These are phyloP conservation scores for Xerophyta viscosa DNA, from an alignment of 106 monocot species.

Conservation along the genomic window DNA sequence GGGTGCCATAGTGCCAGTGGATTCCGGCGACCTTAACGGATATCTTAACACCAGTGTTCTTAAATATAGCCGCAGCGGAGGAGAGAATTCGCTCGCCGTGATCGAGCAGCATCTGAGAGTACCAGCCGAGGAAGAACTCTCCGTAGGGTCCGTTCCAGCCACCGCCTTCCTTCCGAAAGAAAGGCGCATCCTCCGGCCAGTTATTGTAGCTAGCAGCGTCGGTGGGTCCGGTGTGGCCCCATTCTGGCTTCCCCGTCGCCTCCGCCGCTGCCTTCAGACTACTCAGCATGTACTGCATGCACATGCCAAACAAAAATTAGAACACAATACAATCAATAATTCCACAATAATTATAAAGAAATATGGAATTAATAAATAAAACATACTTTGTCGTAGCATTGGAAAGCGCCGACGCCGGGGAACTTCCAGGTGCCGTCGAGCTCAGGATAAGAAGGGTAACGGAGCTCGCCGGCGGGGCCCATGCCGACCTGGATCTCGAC, in stretches of 20 bases:
- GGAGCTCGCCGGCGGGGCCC: slow-evolving; percentile 79
- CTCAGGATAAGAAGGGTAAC: slow-evolving; percentile 86
- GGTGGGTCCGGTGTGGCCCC: slow-evolving; percentile 64
- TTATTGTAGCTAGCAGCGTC: slow-evolving; percentile 68
- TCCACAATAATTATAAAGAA: not conserved
- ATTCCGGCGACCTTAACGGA: slow-evolving; percentile 75
- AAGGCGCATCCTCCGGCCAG: slow-evolving; percentile 68
- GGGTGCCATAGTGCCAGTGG: slow-evolving; percentile 80
- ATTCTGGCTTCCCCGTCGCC: slow-evolving; percentile 32
- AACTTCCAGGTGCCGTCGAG: slow-evolving; percentile 67
- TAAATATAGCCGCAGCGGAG: slow-evolving; percentile 42
- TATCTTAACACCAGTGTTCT: slow-evolving; percentile 32
- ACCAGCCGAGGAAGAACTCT: slow-evolving; percentile 78
- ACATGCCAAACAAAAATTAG: too few species aligned
- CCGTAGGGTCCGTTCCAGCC: slow-evolving; percentile 79
- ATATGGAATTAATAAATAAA: too few species aligned
- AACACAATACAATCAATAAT: too few species aligned
- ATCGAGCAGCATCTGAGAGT: slow-evolving; percentile 44
- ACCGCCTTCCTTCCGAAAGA: slow-evolving; percentile 60
- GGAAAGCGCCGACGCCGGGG: slow-evolving; percentile 84
- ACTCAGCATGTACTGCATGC: slow-evolving; percentile 60
- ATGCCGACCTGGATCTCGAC: slow-evolving; percentile 79
- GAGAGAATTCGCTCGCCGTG: slow-evolving; percentile 62
- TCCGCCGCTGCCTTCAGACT: slow-evolving; percentile 45
- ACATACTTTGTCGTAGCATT: slow-evolving; percentile 91